Percentiles rank a stretch among this genome's conserved stretches.
phyloP scores from a whole-genome alignment of 169 alveolate genomes.

The Plasmodium gaboni region DNA sequence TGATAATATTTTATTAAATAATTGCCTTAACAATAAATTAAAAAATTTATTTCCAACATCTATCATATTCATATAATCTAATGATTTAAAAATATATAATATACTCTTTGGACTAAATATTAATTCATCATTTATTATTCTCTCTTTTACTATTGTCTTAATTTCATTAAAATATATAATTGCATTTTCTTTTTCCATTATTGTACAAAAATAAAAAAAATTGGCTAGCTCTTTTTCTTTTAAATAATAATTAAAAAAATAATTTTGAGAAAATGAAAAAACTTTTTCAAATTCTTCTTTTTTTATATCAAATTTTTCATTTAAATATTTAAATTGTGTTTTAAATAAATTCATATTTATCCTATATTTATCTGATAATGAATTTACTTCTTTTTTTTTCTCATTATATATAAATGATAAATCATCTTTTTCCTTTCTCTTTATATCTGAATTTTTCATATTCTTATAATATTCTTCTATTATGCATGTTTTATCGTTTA shows the following conservation, averaged over 20 bases:
- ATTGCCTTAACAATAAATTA: constrained; percentile 17
- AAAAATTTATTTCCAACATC: constrained; percentile 24
- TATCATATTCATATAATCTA: constrained; percentile 30
- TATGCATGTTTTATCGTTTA: constrained; percentile 31
- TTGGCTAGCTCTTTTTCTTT: constrained; percentile 59
- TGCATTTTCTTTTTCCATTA: constrained; percentile 32
- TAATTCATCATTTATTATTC: constrained; percentile 23
- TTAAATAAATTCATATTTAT: constrained; percentile 22
- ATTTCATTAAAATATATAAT: constrained; percentile 34
- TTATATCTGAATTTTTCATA: constrained; percentile 6
- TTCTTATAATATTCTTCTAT: constrained; percentile 57
- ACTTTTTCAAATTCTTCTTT: constrained; percentile 52
- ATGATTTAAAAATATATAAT: constrained; percentile 36
- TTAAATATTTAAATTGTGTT: constrained; percentile 27
- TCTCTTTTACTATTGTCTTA: constrained; percentile 15
- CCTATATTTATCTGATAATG: constrained; percentile 44
- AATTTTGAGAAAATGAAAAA: constrained; percentile 21
- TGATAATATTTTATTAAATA: constrained; percentile 45
- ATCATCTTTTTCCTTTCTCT: constrained; percentile 27
- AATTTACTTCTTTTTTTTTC: constrained; percentile 54
- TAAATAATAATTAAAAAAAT: constrained; percentile 69
- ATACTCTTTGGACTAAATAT: constrained; percentile 43
- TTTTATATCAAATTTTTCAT: constrained; percentile 47
- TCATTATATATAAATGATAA: constrained; percentile 44
- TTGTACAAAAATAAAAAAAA: constrained; percentile 45